Percentiles rank a stretch among this genome's conserved stretches.
These are phyloP conservation scores for Heteromeles arbutifolia DNA, from an alignment of 306 rosid genomes.

Conservation along the genomic window DNA sequence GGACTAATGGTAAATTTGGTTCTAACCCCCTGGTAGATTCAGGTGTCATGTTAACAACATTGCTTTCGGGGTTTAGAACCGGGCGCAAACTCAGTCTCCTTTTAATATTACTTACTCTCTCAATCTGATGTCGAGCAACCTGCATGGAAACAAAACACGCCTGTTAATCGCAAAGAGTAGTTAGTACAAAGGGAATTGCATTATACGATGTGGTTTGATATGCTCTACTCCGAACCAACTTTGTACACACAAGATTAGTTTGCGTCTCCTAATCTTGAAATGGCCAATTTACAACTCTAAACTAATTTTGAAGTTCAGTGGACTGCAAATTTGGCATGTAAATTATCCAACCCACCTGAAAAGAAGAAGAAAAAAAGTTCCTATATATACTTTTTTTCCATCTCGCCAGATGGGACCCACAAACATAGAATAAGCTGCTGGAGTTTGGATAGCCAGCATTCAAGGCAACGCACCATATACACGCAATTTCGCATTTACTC, in stretches of 20 bases:
- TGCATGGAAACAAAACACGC: conserved; percentile 23
- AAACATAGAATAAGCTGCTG: no score
- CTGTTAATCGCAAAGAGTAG: not conserved
- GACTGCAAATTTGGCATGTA: no score
- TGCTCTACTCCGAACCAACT: not conserved
- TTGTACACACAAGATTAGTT: not conserved
- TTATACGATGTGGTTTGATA: not conserved
- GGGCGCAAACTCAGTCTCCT: conserved; percentile 32
- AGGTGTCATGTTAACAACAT: conserved; percentile 22
- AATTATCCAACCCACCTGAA: no score
- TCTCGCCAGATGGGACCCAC: no score
- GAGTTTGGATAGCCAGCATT: no score
- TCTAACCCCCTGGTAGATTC: conserved; percentile 37
- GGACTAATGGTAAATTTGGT: conserved; percentile 35
- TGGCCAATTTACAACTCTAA: no score
- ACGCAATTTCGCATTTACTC: no score
- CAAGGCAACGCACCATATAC: no score
- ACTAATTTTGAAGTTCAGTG: no score
- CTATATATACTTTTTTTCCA: no score
- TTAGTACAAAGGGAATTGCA: not conserved
- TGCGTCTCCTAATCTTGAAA: not conserved
- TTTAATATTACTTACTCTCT: conserved; percentile 44
- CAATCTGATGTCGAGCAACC: conserved; percentile 65
- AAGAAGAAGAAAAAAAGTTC: no score
- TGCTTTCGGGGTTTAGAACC: conserved; percentile 7